A percentile compares a stretch with the other conserved stretches of the same genome.
Evolutionary conservation across 768 basidiomycete species (phyloP).

Genomic region (Chlorophyllum brunneum): DNA sequence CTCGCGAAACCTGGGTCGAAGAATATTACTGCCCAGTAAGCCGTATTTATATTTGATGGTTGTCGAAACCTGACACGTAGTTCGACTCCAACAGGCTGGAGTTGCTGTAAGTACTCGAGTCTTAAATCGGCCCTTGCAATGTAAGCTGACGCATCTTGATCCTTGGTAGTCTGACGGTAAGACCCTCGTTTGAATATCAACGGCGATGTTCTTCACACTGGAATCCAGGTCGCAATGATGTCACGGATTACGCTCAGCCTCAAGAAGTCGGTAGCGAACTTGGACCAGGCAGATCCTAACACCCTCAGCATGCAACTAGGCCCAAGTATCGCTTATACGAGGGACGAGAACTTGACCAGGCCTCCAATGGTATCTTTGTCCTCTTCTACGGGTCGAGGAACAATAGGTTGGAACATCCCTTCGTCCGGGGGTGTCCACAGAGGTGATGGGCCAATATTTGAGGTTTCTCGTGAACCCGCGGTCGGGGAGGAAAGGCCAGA

Average conservation of each 20-base stretch:
- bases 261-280: constrained; percentile 34
- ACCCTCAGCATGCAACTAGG: background rate
- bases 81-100: constrained; percentile 26
- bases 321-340: background rate
- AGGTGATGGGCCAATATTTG: background rate
- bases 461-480: no score
- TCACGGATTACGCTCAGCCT: constrained; percentile 64
- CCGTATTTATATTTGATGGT: constrained; percentile 14
- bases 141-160: background rate
- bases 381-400: background rate
- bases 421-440: background rate
- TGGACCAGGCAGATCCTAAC: constrained; percentile 13
- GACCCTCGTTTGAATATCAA: background rate
- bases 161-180: constrained; percentile 20
- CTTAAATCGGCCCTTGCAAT: background rate
- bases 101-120: constrained; percentile 29
- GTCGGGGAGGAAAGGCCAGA: no score
- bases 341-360: background rate
- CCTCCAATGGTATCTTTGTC: background rate
- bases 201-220: background rate
- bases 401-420: background rate
- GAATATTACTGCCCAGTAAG: constrained; percentile 45
- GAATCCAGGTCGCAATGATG: constrained; percentile 56
- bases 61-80: background rate
- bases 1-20: constrained; percentile 37